phyloP scores from a whole-genome alignment of 1,284 basidiomycete genomes.

The Chiua sp. region DNA sequence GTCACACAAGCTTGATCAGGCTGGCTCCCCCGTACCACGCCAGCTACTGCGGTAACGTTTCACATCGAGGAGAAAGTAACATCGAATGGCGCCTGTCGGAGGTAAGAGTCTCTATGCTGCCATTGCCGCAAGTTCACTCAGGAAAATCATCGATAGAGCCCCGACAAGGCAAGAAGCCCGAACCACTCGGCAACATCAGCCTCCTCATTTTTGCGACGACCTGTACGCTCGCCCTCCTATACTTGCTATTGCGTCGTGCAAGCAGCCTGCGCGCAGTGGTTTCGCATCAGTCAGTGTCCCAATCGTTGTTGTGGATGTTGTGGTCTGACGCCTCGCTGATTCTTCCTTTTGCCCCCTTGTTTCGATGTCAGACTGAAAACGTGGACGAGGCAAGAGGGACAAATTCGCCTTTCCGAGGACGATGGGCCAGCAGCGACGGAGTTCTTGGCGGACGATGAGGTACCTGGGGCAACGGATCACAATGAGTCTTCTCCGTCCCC shows the following conservation, averaged over 20 bases:
- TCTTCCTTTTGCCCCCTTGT: neutral
- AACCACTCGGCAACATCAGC: constrained; percentile 63
- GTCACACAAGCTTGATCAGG: no score
- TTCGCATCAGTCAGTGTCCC: constrained; percentile 61
- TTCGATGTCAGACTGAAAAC: constrained; percentile 56
- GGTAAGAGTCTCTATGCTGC: constrained; percentile 16
- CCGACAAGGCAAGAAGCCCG: constrained; percentile 61
- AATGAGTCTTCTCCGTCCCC: constrained; percentile 27
- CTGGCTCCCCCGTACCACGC: no score
- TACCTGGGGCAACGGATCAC: constrained; percentile 32
- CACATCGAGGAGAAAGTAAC: neutral
- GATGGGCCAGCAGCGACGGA: constrained; percentile 71
- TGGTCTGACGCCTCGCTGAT: constrained; percentile 3
- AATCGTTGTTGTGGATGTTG: neutral
- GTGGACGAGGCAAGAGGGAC: constrained; percentile 58
- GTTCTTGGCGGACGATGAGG: constrained; percentile 67
- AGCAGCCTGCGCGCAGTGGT: constrained; percentile 62
- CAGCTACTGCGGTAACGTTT: neutral
- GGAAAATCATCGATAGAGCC: constrained; percentile 52
- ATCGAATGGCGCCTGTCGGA: constrained; percentile 29
- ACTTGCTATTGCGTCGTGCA: constrained; percentile 69
- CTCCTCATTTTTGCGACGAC: constrained; percentile 64
- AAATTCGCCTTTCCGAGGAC: constrained; percentile 71
- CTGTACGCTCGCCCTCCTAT: constrained; percentile 62
- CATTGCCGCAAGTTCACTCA: constrained; percentile 3